Percentiles rank a stretch among this genome's conserved stretches.
phyloP scores from a whole-genome alignment of 1,284 basidiomycete genomes.

The Ustanciosporium gigantosporum region DNA sequence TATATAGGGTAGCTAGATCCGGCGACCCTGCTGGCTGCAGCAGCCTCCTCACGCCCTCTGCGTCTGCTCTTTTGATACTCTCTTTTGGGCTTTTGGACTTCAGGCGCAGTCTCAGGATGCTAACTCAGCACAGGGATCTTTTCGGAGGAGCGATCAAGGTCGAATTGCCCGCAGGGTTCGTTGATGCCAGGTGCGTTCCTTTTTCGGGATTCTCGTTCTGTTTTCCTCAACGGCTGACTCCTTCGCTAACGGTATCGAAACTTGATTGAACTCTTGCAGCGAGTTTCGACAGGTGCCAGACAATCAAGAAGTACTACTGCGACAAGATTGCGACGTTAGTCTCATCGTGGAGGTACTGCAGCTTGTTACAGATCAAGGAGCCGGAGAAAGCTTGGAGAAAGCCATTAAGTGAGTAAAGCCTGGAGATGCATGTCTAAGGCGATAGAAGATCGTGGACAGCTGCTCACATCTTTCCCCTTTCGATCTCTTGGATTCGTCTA shows the following conservation, averaged over 20 bases:
- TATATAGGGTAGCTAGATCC: too few species aligned
- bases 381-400: conserved; percentile 63
- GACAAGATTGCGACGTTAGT: conserved; percentile 72
- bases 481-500: too few species aligned
- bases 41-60: too few species aligned
- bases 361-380: conserved; percentile 69
- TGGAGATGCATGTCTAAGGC: too few species aligned
- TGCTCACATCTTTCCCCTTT: too few species aligned
- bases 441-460: too few species aligned
- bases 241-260: background rate
- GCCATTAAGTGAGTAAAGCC: conserved; percentile 51
- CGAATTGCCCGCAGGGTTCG: conserved; percentile 67
- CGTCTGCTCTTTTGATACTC: too few species aligned
- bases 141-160: conserved; percentile 78
- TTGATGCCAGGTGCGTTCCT: conserved; percentile 88
- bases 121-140: conserved; percentile 35
- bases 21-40: too few species aligned
- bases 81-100: too few species aligned
- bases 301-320: conserved; percentile 90
- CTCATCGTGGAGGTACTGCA: conserved; percentile 85
- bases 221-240: too few species aligned
- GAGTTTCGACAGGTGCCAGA: conserved; percentile 91
- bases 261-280: conserved; percentile 64
- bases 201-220: too few species aligned
- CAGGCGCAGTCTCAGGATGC: too few species aligned